phyloP scores from a whole-genome alignment of 1,284 basidiomycete genomes.

The Moniliella sp. region DNA sequence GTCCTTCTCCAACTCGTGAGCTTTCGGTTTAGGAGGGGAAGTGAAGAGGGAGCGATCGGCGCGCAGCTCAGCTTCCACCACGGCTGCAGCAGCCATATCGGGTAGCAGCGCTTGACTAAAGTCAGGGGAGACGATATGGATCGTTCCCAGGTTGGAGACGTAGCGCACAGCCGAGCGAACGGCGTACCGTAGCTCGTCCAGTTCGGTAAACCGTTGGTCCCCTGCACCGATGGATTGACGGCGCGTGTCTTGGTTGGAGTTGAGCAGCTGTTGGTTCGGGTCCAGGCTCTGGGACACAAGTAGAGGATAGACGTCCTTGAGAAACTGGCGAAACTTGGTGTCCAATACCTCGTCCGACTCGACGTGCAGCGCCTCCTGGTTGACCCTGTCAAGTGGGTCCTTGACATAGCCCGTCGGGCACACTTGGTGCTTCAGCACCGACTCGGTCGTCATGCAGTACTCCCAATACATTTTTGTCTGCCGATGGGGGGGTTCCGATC shows the following conservation, averaged over 20 bases:
- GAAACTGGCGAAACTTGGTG: too few species aligned
- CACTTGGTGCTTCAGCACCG: neutral
- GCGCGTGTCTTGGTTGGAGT: neutral
- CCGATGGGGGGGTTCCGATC: constrained; percentile 1
- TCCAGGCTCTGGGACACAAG: too few species aligned
- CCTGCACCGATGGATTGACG: constrained; percentile 1
- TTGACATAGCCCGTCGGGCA: neutral
- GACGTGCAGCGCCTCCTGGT: too few species aligned
- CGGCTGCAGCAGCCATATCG: neutral
- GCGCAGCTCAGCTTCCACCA: neutral
- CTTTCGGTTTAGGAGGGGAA: neutral
- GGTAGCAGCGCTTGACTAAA: constrained; percentile 6
- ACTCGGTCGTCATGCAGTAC: neutral
- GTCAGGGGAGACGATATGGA: constrained; percentile 15
- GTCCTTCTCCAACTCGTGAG: neutral
- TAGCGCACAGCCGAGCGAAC: constrained; percentile 5
- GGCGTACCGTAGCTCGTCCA: constrained; percentile 12
- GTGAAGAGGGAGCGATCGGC: too few species aligned
- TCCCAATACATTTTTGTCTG: neutral
- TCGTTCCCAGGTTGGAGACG: constrained; percentile 6
- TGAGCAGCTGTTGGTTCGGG: neutral
- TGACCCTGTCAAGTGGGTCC: neutral
- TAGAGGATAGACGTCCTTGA: too few species aligned
- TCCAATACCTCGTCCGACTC: too few species aligned
- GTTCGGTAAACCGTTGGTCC: constrained; percentile 13